Evolutionary conservation across 148 eudicot genomes (phyloP).

Genomic region (Vaccinium macrocarpon): DNA sequence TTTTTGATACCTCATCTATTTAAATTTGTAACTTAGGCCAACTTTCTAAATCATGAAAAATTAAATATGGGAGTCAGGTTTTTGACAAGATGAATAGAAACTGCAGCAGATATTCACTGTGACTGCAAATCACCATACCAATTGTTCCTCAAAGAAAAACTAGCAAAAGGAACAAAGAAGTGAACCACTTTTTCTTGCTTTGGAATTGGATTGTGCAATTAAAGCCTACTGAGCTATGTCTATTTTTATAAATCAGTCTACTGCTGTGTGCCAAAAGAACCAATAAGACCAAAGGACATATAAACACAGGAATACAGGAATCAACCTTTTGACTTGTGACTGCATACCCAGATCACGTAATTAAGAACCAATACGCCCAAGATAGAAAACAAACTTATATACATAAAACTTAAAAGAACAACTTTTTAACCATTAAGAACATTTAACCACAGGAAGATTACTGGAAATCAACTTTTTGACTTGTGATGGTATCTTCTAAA

Average conservation of each 20-base stretch:
- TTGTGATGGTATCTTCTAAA: neutral
- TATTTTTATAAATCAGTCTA: slow-evolving; percentile 5
- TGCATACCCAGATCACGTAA: neutral
- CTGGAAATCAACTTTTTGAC: slow-evolving; percentile 17
- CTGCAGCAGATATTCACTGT: neutral
- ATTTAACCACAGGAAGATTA: slow-evolving; percentile 18
- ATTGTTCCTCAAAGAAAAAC: neutral
- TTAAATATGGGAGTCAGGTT: neutral
- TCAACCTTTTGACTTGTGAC: slow-evolving; percentile 27
- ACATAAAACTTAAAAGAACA: too few species aligned
- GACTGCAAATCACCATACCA: neutral
- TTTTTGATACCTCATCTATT: neutral
- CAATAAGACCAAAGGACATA: slow-evolving; percentile 15
- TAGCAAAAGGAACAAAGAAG: neutral
- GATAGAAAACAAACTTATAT: too few species aligned
- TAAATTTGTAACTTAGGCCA: neutral
- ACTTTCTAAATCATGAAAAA: neutral
- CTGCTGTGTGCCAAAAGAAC: slow-evolving; percentile 22
- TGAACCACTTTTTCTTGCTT: slow-evolving; percentile 3
- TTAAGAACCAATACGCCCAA: neutral
- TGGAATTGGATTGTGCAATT: neutral
- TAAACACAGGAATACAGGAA: slow-evolving; percentile 26
- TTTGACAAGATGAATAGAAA: neutral
- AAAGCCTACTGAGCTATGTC: slow-evolving; percentile 21
- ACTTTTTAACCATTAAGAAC: neutral